phyloP scores from a whole-genome alignment of 2,329 filamentous ascomycete genomes.

The Fusarium irregulare region DNA sequence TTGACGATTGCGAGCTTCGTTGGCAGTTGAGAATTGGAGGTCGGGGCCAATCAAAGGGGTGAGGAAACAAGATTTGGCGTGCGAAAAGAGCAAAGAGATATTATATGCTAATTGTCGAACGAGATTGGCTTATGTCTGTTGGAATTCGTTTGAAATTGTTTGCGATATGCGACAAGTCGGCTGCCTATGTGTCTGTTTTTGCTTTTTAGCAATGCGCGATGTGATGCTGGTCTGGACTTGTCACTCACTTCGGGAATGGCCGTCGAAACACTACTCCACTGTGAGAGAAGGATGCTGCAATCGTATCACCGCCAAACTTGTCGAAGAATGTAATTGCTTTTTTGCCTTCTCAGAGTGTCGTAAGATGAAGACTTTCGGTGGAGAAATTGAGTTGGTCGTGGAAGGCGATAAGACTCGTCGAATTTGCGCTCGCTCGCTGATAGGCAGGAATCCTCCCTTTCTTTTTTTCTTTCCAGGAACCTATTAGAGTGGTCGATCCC shows the following conservation, averaged over 20 bases:
- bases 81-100: conserved; percentile 18
- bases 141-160: conserved; percentile 16
- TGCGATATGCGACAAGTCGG: conserved; percentile 39
- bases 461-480: conserved; percentile 2
- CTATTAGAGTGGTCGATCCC: conserved; percentile 26
- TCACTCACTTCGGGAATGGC: conserved; percentile 41
- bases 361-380: conserved; percentile 37
- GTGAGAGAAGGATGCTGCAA: conserved; percentile 34
- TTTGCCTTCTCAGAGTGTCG: conserved; percentile 36
- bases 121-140: conserved; percentile 16
- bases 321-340: conserved; percentile 44
- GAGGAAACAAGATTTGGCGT: conserved; percentile 22
- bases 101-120: conserved; percentile 25
- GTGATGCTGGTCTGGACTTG: conserved; percentile 38
- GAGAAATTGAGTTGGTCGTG: conserved; percentile 11
- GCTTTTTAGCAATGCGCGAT: conserved; percentile 45
- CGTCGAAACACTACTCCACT: conserved; percentile 34
- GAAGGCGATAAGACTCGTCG: conserved; percentile 25
- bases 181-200: conserved; percentile 41
- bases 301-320: conserved; percentile 41
- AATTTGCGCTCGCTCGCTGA: conserved; percentile 32
- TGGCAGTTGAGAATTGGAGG: conserved; percentile 17
- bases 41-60: conserved; percentile 16
- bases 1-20: conserved; percentile 13
- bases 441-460: conserved; percentile 21